Base-by-base conservation (phyloP, 176 grass and related monocot species). In the Cenchrus americanus region DNA sequence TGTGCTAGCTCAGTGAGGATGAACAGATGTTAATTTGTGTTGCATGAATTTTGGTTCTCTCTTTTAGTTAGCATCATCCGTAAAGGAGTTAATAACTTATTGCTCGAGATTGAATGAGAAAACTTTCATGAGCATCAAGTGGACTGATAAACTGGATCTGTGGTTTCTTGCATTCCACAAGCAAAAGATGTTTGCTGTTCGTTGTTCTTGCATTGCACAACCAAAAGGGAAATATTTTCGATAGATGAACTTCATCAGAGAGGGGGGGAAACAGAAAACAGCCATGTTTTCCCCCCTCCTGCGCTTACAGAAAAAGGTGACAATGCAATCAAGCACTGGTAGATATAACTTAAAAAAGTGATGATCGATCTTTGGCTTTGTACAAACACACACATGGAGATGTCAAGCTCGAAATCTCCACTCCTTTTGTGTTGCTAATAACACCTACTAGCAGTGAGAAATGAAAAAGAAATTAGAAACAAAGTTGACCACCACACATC, bases 371-470 rank as follows among this genome's bases (percentile, higher is more conserved):
- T 54, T 84, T 73, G 73, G 64, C 59, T 90, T 84, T 90, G 80
- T 87, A 90, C 89, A 90, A 86, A 87, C 84, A 90, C 80, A 87
- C 84, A 87, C 84, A 80, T 79, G 84, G 79, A 90, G 88, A 75
- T 46, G 58, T 74, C 88, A 90, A 73, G 4, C 88, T 75, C 80
- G 79, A 83, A 83, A 66, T 15, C 84, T 83, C 84, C 84, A 83
- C 50, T 83, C 80, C 76, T 72, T 81, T 72, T 67, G 77, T 84
- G 78, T 81, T 78, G 58, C 89, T 81, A 87, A 69, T 62, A 87
- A 65, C 80, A 79, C 53, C 74, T 84, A 81, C 14, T 63, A 72
- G 32, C 2, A 50, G 12, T 64, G 64, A 37, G 34, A 54, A 43
- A 80, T 55, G 0, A 7, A 78, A 22, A 71, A 48, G 4, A 82